phyloP scores from a whole-genome alignment of 2,329 filamentous ascomycete genomes.

The Trichoderma koningii region DNA sequence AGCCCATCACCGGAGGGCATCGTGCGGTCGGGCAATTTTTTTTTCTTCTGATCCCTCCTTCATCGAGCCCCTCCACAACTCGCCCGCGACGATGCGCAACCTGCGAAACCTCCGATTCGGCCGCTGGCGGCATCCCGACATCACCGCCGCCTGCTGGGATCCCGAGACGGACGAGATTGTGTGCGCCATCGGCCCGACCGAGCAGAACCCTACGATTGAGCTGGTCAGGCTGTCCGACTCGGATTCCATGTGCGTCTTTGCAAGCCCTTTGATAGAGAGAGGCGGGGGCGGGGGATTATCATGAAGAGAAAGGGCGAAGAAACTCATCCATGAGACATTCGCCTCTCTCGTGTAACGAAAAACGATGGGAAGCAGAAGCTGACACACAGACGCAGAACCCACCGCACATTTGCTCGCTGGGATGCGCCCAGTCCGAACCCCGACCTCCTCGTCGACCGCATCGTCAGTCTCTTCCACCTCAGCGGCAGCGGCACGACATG shows the following conservation, averaged over 20 bases:
- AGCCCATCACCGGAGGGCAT: constrained; percentile 3
- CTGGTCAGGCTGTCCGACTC: constrained; percentile 59
- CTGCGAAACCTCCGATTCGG: constrained; percentile 75
- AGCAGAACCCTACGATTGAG: constrained; percentile 70
- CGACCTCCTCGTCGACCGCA: constrained; percentile 71
- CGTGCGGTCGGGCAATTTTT: neutral
- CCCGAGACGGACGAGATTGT: constrained; percentile 74
- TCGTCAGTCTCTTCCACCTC: constrained; percentile 83
- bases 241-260: constrained; percentile 44
- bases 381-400: constrained; percentile 35
- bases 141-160: constrained; percentile 87
- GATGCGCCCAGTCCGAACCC: constrained; percentile 80
- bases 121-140: constrained; percentile 61
- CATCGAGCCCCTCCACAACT: constrained; percentile 22
- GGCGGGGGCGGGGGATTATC: constrained; percentile 24
- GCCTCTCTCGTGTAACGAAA: too few species aligned
- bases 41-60: neutral
- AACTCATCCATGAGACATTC: too few species aligned
- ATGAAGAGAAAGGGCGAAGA: neutral
- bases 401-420: constrained; percentile 72
- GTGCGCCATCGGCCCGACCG: constrained; percentile 80
- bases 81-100: constrained; percentile 70
- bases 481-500: constrained; percentile 76
- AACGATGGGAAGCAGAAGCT: neutral
- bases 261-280: neutral